These are phyloP conservation scores for Oryza officinalis DNA, from an alignment of 176 grass and related monocot genomes.

Conservation along the genomic window DNA sequence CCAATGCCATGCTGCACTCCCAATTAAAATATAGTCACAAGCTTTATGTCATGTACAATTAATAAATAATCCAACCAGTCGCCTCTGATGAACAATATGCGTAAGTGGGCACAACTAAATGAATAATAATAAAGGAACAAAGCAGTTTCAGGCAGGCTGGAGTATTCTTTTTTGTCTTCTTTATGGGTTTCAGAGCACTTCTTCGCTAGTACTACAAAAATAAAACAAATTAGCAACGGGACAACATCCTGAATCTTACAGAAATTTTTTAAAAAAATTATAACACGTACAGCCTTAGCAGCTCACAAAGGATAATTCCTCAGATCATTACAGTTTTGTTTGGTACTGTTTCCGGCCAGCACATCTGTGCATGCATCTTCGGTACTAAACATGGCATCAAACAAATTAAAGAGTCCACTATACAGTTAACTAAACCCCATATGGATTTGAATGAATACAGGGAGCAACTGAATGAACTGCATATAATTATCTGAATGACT, in stretches of 20 bases:
- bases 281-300: neutral
- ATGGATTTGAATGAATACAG: too few species aligned
- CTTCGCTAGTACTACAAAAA: neutral
- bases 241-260: neutral
- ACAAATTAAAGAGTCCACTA: too few species aligned
- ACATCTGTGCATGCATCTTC: neutral
- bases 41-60: neutral
- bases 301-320: neutral
- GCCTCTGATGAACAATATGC: neutral
- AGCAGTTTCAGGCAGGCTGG: neutral
- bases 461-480: too few species aligned
- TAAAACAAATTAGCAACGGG: neutral
- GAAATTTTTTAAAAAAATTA: neutral
- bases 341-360: neutral
- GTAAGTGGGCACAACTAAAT: too few species aligned
- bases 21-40: neutral
- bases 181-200: neutral
- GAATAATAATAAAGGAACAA: neutral
- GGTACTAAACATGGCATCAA: neutral
- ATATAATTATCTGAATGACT: too few species aligned
- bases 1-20: neutral
- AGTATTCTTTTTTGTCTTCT: neutral
- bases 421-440: too few species aligned
- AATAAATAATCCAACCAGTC: neutral
- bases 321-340: neutral